Evolutionary conservation across 2,329 filamentous ascomycete species (phyloP), one percentile per base, ranked within the genome.

Genomic region (Xylaria sp.): DNA sequence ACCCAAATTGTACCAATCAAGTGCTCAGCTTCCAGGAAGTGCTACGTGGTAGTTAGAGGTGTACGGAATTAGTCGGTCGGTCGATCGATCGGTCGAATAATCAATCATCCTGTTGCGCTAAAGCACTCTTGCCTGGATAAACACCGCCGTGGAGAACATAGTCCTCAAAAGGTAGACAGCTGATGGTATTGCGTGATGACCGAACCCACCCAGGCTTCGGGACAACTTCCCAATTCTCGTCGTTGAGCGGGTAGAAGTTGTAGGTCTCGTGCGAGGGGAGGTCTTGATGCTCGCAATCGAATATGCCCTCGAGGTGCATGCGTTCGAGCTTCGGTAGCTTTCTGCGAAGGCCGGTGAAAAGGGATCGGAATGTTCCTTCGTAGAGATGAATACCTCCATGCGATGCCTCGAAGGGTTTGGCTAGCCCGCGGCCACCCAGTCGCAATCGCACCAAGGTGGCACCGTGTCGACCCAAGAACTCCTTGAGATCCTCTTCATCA

Each of bases 231-330:
- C 82, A 84, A 18, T 81, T 72, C 64, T 84, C 82, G 72, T 83
- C 79, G 39, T 81, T 81, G 58, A 81, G 75, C 1, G 82, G 78
- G 58, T 80, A 80, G 70, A 85, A 84, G 69, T 80, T 78, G 75
- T 83, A 84, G 15, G 77, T 74, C 73, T 84, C 82, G 70, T 81
- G 76, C 12, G 80, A 76, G 37, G 76, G 77, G 1, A 80, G 74
- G 72, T 79, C 78, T 46, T 77, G 77, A 59, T 81, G 79, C 28
- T 82, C 81, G 55, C 82, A 83, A 69, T 82, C 80, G 55, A 84
- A 82, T 60, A 84, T 82, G 3, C 84, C 84, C 67, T 85, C 82
- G 58, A 86, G 76, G 61, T 83, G 81, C 62, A 85, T 77, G 23
- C 81, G 79, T 70, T 83, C 77, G 46, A 85, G 78, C 39, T 76